phyloP scores from a whole-genome alignment of 768 basidiomycete genomes.

The Mycena indigotica region DNA sequence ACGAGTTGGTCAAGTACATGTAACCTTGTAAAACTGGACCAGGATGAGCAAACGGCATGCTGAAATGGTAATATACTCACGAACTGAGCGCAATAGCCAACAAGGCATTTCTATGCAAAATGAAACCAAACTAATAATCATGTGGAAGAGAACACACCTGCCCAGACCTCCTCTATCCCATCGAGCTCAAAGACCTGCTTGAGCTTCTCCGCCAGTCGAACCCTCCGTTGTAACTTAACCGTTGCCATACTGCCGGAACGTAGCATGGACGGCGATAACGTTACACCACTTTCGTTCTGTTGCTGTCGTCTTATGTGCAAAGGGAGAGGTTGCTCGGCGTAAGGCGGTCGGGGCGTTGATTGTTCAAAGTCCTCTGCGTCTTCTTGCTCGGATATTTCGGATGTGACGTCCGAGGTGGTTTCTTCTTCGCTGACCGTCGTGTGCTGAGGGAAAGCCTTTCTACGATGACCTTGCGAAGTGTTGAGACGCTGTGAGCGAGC shows the following conservation, averaged over 20 bases:
- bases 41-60: constrained; percentile 6
- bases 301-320: constrained; percentile 10
- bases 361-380: constrained; percentile 52
- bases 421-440: constrained; percentile 35
- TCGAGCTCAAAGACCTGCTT: constrained; percentile 84
- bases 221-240: constrained; percentile 66
- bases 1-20: constrained; percentile 92
- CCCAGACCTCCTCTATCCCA: constrained; percentile 81
- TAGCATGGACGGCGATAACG: constrained; percentile 26
- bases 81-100: constrained; percentile 86
- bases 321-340: constrained; percentile 13
- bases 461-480: constrained; percentile 24
- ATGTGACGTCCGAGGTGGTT: constrained; percentile 28
- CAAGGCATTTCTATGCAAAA: constrained; percentile 80
- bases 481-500: constrained; percentile 60
- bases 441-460: constrained; percentile 22
- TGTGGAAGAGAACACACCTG: constrained; percentile 55
- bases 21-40: constrained; percentile 88
- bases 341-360: constrained; percentile 45
- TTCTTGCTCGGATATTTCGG: constrained; percentile 34
- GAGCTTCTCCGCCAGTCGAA: constrained; percentile 83
- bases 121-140: constrained; percentile 8
- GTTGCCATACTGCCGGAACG: constrained; percentile 72
- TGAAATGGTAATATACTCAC: constrained; percentile 52
- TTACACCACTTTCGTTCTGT: constrained; percentile 6